Evolutionary conservation across 2,329 filamentous ascomycete species (phyloP), one percentile per base, ranked within the genome.

Genomic region (Fusarium coicis): DNA sequence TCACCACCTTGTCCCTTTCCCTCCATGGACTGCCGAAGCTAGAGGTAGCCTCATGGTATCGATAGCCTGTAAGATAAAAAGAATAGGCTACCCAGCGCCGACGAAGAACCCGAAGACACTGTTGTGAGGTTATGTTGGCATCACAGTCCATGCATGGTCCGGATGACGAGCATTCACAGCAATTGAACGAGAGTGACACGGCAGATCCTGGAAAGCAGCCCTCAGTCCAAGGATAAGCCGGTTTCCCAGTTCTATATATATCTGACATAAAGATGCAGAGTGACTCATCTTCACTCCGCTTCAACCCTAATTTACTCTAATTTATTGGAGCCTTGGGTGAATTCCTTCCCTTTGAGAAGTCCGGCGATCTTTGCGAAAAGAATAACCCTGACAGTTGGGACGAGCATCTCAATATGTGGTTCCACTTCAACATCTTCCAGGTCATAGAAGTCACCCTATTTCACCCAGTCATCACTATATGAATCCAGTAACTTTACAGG

Each of bases 341-440:
- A 9, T 23, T 42, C 40, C 1, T 42, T 14, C 40, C n/a, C n/a
- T 11, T 10, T 2, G 40, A 42, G 40, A 16, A 42, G n/a, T 42
- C n/a, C 11, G 21, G 9, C 0, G 14, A 23, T 11, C 8, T 42
- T 10, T 42, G 0, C 0, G 0, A 42, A 19, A 7, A 23, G 40
- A 42, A n/a, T 15, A 23, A 42, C 2, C 40, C 14, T 9, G 4
- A 1, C n/a, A 10, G 40, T 2, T 42, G 1, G 40, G 5, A 4
- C 2, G 10, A 11, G 10, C n/a, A 11, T 23, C 10, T 16, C 9
- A 1, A 11, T 42, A 2, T 0, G 21, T 2, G 40, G 40, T 0
- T n/a, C 40, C 14, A 16, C 9, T 42, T 40, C 37, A 12, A 26
- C 47, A 19, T 26, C 6, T 23, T 23, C 16, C 32, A 34, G 32